Evolutionary conservation across 1,284 basidiomycete species (phyloP).

Genomic region (Phylloboletellus chloephorus): DNA sequence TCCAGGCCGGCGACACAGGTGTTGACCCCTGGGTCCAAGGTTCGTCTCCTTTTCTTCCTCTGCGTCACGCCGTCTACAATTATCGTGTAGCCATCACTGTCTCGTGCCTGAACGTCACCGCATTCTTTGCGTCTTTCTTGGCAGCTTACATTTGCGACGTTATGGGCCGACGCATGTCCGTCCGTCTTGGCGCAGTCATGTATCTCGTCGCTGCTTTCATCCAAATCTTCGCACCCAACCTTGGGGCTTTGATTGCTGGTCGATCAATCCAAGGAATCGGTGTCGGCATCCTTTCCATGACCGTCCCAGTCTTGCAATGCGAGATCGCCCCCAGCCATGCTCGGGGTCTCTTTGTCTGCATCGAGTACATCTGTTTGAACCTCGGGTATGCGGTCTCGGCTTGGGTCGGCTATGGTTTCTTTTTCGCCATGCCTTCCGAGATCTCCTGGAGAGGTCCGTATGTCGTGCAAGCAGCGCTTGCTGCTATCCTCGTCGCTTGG

Average conservation of each 20-base stretch:
- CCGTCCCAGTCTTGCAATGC: slow-evolving; percentile 47
- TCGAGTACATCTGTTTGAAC: slow-evolving; percentile 51
- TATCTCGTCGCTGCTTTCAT: slow-evolving; percentile 46
- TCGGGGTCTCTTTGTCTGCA: slow-evolving; percentile 48
- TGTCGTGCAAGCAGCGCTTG: slow-evolving; percentile 44
- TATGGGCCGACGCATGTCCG: slow-evolving; percentile 45
- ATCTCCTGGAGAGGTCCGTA: slow-evolving; percentile 53
- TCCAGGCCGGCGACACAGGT: slow-evolving; percentile 39
- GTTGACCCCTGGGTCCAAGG: slow-evolving; percentile 46
- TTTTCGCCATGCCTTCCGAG: slow-evolving; percentile 44
- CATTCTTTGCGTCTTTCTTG: slow-evolving; percentile 41
- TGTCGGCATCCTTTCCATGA: slow-evolving; percentile 50
- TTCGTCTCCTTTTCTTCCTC: slow-evolving; percentile 18
- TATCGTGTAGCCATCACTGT: slow-evolving; percentile 43
- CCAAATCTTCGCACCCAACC: slow-evolving; percentile 41
- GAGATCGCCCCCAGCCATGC: slow-evolving; percentile 50
- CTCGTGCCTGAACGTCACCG: slow-evolving; percentile 48
- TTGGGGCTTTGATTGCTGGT: slow-evolving; percentile 41
- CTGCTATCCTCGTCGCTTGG: slow-evolving; percentile 40
- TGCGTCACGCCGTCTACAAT: slow-evolving; percentile 4
- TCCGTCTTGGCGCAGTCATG: slow-evolving; percentile 44
- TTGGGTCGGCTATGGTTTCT: slow-evolving; percentile 51
- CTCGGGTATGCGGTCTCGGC: slow-evolving; percentile 45
- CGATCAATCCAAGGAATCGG: slow-evolving; percentile 45
- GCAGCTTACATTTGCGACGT: slow-evolving; percentile 47